These are phyloP conservation scores for Sclerotinia glacialis DNA, from an alignment of 2,329 filamentous ascomycete genomes.

Conservation along the genomic window DNA sequence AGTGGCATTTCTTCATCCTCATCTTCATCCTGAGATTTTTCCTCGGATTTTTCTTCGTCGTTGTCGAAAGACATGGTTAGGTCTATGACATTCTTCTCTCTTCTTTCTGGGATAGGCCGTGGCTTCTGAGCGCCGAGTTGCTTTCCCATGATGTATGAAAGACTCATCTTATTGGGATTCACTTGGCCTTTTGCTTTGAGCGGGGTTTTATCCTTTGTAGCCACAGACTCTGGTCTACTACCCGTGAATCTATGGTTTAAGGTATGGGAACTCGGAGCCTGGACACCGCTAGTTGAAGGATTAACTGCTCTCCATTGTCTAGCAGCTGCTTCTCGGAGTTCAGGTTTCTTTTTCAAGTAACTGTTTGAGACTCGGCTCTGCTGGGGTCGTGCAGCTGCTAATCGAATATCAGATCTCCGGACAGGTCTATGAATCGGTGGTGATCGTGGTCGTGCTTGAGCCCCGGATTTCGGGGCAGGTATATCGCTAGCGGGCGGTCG, in stretches of 20 bases:
- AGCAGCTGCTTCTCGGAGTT: neutral
- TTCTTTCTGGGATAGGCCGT: neutral
- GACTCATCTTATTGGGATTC: neutral
- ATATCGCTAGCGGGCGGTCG: neutral
- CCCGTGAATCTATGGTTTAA: neutral
- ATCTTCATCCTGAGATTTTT: neutral
- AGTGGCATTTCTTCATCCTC: neutral
- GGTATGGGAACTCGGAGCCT: too few relatives aligned
- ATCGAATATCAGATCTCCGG: neutral
- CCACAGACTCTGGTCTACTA: neutral
- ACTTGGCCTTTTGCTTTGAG: neutral
- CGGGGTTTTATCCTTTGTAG: neutral
- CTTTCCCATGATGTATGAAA: conserved; percentile 1
- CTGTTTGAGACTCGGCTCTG: neutral
- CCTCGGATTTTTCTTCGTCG: neutral
- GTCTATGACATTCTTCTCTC: neutral
- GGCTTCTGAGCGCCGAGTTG: too few relatives aligned
- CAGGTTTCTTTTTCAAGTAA: neutral
- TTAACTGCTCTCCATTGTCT: neutral
- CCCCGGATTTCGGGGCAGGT: neutral
- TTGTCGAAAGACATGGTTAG: neutral
- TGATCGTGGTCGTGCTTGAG: neutral
- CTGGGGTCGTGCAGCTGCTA: neutral
- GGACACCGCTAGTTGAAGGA: too few relatives aligned
- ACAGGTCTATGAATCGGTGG: neutral